phyloP scores from a whole-genome alignment of 1,284 basidiomycete species.

The Ustilago lituana region DNA sequence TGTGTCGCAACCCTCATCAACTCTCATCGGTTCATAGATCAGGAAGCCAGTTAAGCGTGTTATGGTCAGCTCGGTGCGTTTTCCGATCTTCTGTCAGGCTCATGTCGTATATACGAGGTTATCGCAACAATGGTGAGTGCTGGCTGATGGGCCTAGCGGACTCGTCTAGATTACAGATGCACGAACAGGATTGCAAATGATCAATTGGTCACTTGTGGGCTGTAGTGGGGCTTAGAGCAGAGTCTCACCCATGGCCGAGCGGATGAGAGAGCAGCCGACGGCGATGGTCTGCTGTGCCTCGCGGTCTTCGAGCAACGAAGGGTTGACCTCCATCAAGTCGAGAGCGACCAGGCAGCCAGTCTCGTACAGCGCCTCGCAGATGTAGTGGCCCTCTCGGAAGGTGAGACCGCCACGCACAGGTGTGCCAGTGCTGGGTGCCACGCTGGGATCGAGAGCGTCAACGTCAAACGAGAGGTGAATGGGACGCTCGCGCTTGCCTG shows the following conservation, averaged over 20 bases:
- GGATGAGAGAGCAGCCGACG: slow-evolving; percentile 89
- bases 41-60: too few relatives aligned
- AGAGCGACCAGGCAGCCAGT: slow-evolving; percentile 90
- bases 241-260: slow-evolving; percentile 80
- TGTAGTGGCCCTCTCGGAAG: slow-evolving; percentile 92
- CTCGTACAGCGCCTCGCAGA: slow-evolving; percentile 92
- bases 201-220: too few relatives aligned
- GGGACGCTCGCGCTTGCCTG: slow-evolving; percentile 75
- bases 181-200: too few relatives aligned
- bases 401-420: slow-evolving; percentile 93
- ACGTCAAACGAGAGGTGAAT: slow-evolving; percentile 98
- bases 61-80: too few relatives aligned
- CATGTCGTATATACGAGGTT: too few relatives aligned
- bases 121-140: slow-evolving; percentile 5
- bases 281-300: slow-evolving; percentile 85
- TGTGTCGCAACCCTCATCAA: too few relatives aligned
- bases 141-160: not conserved
- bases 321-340: slow-evolving; percentile 87
- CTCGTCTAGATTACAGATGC: slow-evolving; percentile 37
- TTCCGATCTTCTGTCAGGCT: too few relatives aligned
- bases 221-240: slow-evolving; percentile 44
- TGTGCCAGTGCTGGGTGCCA: slow-evolving; percentile 94
- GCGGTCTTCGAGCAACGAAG: slow-evolving; percentile 78
- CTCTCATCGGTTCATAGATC: too few relatives aligned
- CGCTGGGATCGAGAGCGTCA: slow-evolving; percentile 82